Conservation (phyloP, 371 early-diverging fungal species). For the Lichtheimia ramosa region DNA sequence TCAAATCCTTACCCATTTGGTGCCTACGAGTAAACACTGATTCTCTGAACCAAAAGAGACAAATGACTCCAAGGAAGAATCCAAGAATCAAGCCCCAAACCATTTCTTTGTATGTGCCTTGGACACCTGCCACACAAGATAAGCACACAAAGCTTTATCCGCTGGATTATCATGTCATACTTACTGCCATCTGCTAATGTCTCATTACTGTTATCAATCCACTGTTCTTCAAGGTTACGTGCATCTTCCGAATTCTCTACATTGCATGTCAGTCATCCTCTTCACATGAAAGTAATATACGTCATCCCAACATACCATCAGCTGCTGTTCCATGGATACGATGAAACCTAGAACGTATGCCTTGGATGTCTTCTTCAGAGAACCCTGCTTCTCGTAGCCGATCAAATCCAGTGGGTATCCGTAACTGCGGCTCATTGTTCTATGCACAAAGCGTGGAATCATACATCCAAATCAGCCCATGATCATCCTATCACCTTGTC, state of each 20-base stretch:
- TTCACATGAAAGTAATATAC: too few species aligned
- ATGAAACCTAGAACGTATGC: slow-evolving; percentile 60
- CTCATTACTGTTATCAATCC: slow-evolving; percentile 55
- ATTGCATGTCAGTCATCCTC: too few species aligned
- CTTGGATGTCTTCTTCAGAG: slow-evolving; percentile 57
- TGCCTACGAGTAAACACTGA: slow-evolving; percentile 61
- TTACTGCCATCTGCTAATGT: slow-evolving; percentile 48
- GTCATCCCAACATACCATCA: slow-evolving; percentile 9
- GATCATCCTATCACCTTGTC: neutral
- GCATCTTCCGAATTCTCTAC: slow-evolving; percentile 34
- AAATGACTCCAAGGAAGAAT: slow-evolving; percentile 61
- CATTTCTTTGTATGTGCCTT: slow-evolving; percentile 62
- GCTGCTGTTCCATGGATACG: slow-evolving; percentile 22
- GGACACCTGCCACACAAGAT: slow-evolving; percentile 16
- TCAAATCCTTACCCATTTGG: slow-evolving; percentile 53
- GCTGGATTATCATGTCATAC: neutral
- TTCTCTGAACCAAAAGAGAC: slow-evolving; percentile 67
- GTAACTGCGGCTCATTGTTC: slow-evolving; percentile 14
- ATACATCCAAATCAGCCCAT: too few species aligned
- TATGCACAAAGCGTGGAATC: neutral
- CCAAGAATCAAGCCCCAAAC: slow-evolving; percentile 61
- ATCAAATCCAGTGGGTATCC: slow-evolving; percentile 59
- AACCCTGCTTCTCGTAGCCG: slow-evolving; percentile 61
- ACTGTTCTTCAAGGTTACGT: slow-evolving; percentile 56
- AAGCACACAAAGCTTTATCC: neutral